These are phyloP conservation scores for Solanum raphanifolium DNA, from an alignment of 257 asterid species.

Conservation along the genomic window DNA sequence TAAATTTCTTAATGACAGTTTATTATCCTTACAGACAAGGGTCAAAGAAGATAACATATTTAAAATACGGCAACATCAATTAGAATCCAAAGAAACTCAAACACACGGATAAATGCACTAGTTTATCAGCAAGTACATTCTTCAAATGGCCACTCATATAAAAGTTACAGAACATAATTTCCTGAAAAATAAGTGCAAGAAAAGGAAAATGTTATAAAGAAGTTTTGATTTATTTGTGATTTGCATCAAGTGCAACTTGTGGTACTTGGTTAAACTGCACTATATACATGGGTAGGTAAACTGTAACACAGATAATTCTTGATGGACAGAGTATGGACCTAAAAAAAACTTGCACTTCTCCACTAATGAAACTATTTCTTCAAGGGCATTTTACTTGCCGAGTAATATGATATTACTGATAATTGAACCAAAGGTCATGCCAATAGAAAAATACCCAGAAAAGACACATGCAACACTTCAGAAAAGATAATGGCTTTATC, in stretches of 20 bases:
- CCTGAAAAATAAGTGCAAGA: neutral
- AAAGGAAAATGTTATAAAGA: neutral
- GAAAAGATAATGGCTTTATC: neutral
- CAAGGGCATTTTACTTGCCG: neutral
- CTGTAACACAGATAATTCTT: neutral
- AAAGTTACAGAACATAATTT: neutral
- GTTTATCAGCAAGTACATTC: neutral
- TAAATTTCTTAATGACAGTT: neutral
- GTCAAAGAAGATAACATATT: neutral
- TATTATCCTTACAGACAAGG: neutral
- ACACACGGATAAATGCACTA: neutral
- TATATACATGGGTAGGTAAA: neutral
- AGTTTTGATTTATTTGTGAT: neutral
- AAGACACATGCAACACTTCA: neutral
- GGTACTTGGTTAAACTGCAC: neutral
- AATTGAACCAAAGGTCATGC: neutral
- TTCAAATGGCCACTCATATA: neutral
- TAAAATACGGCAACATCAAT: neutral
- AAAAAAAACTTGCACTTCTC: neutral
- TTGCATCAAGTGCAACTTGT: neutral
- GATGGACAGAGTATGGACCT: neutral
- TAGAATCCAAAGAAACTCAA: neutral
- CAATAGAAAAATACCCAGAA: neutral
- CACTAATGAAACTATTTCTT: neutral
- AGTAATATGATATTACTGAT: neutral